Conservation (phyloP, 139 green algal species). For the Penium margaritaceum region DNA sequence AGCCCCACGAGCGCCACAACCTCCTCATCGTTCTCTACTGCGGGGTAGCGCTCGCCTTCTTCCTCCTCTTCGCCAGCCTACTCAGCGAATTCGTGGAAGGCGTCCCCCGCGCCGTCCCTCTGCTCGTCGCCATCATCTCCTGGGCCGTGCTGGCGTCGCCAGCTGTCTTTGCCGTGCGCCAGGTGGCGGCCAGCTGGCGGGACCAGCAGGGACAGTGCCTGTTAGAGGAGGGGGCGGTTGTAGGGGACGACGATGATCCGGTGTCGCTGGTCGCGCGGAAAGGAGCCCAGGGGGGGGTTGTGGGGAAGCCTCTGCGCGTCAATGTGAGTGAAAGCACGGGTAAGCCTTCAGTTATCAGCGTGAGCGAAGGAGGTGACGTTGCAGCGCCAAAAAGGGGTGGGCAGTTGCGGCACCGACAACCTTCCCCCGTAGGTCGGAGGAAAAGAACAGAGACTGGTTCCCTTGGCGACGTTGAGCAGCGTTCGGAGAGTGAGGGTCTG, state of each 20-base stretch:
- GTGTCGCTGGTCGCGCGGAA: not conserved
- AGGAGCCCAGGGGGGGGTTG: not conserved
- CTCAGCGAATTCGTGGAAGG: slow-evolving; percentile 10
- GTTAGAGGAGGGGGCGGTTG: not conserved
- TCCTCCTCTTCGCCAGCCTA: slow-evolving; percentile 36
- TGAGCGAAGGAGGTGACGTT: too few species aligned
- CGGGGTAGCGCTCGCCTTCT: slow-evolving; percentile 24
- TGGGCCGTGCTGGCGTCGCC: slow-evolving; percentile 11
- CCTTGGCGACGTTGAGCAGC: too few species aligned
- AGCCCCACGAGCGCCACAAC: slow-evolving; percentile 1
- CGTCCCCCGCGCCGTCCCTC: slow-evolving; percentile 4
- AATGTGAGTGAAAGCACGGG: too few species aligned
- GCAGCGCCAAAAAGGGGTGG: too few species aligned
- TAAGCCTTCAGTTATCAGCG: too few species aligned
- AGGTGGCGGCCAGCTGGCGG: slow-evolving; percentile 3
- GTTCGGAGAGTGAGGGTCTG: too few species aligned
- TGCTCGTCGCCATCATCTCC: slow-evolving; percentile 1
- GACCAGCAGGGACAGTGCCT: slow-evolving; percentile 1
- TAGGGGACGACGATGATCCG: not conserved
- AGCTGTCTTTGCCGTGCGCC: slow-evolving; percentile 6
- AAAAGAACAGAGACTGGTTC: too few species aligned
- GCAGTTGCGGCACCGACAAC: too few species aligned
- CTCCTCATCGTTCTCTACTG: slow-evolving; percentile 11
- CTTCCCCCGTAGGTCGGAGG: too few species aligned
- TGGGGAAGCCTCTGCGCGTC: too few species aligned